phyloP scores from a whole-genome alignment of 768 basidiomycete species.

The Boletellus emodensis region DNA sequence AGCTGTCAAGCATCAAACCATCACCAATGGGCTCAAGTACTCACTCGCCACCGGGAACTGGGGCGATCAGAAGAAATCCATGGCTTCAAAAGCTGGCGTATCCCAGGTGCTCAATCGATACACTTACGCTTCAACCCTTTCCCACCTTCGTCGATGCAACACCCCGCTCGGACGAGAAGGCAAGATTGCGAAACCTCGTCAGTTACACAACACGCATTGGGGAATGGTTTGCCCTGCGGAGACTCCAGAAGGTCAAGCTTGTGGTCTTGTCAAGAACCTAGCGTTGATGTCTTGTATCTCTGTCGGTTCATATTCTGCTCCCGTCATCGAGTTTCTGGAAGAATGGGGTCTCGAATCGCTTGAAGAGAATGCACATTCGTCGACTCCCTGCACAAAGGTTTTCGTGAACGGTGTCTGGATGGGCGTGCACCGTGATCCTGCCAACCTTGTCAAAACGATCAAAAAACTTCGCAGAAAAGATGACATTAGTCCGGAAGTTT shows the following conservation, averaged over 20 bases:
- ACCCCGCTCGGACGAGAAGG: slow-evolving; percentile 97
- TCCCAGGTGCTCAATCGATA: slow-evolving; percentile 98
- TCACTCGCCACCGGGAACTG: slow-evolving; percentile 98
- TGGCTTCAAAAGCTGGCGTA: slow-evolving; percentile 97
- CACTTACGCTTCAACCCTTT: slow-evolving; percentile 97
- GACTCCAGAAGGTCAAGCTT: slow-evolving; percentile 99
- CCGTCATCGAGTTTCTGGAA: slow-evolving; percentile 96
- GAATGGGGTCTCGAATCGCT: slow-evolving; percentile 97
- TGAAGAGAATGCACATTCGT: slow-evolving; percentile 87
- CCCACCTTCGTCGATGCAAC: slow-evolving; percentile 96
- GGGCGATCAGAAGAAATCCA: slow-evolving; percentile 99
- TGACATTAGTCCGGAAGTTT: slow-evolving; percentile 94
- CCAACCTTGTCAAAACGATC: slow-evolving; percentile 88
- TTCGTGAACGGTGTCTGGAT: slow-evolving; percentile 99
- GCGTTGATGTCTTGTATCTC: slow-evolving; percentile 98
- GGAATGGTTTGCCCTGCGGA: slow-evolving; percentile 99
- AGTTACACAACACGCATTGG: slow-evolving; percentile 99
- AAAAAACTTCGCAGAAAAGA: slow-evolving; percentile 90
- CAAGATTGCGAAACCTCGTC: slow-evolving; percentile 98
- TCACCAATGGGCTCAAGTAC: slow-evolving; percentile 97
- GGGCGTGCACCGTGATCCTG: slow-evolving; percentile 95
- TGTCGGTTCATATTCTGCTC: slow-evolving; percentile 92
- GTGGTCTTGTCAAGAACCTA: slow-evolving; percentile 97
- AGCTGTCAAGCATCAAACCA: slow-evolving; percentile 94
- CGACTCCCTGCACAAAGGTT: slow-evolving; percentile 86